Conservation (phyloP, 768 basidiomycete genomes). For the Pleurotus tuber-regium region DNA sequence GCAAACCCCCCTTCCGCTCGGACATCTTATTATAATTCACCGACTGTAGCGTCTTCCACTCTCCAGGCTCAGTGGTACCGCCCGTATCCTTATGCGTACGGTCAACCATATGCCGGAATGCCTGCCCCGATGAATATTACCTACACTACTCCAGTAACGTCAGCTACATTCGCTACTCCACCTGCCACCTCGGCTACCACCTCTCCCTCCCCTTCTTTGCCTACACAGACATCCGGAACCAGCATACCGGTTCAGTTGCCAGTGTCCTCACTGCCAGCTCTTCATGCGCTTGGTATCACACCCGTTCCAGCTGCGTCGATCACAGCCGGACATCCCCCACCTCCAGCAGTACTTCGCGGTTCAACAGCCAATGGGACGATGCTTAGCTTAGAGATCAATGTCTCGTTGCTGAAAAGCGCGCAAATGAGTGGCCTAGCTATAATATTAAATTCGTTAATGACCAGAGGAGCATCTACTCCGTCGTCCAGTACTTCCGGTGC, state of each 20-base stretch:
- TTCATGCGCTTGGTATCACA: slow-evolving; percentile 71
- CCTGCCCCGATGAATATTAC: slow-evolving; percentile 27
- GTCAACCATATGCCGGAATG: slow-evolving; percentile 48
- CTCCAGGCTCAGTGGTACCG: slow-evolving; percentile 59
- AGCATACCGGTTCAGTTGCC: slow-evolving; percentile 72
- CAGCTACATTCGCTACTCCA: slow-evolving; percentile 21
- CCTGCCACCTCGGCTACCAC: slow-evolving; percentile 24
- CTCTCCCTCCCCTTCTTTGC: slow-evolving; percentile 23
- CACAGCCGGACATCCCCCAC: slow-evolving; percentile 53
- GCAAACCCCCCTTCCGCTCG: slow-evolving; percentile 41
- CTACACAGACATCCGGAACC: slow-evolving; percentile 32
- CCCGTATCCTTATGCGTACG: slow-evolving; percentile 62
- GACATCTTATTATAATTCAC: slow-evolving; percentile 35
- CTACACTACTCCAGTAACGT: slow-evolving; percentile 23
- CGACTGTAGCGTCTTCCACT: slow-evolving; percentile 26
- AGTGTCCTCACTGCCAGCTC: slow-evolving; percentile 57
- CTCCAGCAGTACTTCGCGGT: slow-evolving; percentile 74
- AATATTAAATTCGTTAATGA: slow-evolving; percentile 69
- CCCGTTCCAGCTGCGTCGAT: slow-evolving; percentile 61
- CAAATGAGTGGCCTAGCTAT: slow-evolving; percentile 77
- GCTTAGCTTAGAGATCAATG: slow-evolving; percentile 77
- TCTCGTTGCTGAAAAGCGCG: slow-evolving; percentile 65
- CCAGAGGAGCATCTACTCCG: slow-evolving; percentile 25
- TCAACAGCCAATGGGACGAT: slow-evolving; percentile 70
- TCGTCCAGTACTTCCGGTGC: not conserved